These are phyloP conservation scores for Pontederia paniculata DNA, from an alignment of 176 grass and related monocot genomes.

Conservation along the genomic window DNA sequence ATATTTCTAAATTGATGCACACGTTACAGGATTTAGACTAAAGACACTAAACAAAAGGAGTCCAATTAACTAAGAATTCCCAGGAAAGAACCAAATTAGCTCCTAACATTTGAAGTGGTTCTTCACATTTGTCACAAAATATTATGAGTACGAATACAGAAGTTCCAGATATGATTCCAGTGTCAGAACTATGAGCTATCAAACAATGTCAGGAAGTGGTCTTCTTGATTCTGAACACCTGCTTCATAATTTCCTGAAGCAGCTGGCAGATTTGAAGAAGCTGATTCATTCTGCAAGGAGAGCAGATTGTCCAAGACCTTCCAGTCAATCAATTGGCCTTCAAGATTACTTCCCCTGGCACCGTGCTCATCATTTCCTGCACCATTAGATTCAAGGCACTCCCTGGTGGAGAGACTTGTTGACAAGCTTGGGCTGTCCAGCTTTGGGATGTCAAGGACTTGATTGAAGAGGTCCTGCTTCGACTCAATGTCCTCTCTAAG, in stretches of 20 bases:
- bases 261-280: constrained; percentile 10
- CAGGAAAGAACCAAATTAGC: too few species aligned
- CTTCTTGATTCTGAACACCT: constrained; percentile 10
- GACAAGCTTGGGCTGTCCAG: constrained; percentile 38
- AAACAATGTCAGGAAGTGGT: constrained; percentile 19
- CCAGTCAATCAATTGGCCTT: constrained; percentile 37
- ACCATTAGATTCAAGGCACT: constrained; percentile 12
- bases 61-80: too few species aligned
- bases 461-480: constrained; percentile 31
- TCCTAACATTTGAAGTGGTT: too few species aligned
- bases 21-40: too few species aligned
- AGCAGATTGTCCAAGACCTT: constrained; percentile 58
- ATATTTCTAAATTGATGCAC: too few species aligned
- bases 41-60: too few species aligned
- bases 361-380: constrained; percentile 12
- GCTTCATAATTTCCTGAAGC: constrained; percentile 3
- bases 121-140: too few species aligned
- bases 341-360: background rate
- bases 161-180: too few species aligned
- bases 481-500: constrained; percentile 12
- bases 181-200: constrained; percentile 9
- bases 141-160: too few species aligned
- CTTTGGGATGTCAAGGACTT: constrained; percentile 29
- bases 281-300: constrained; percentile 29
- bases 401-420: constrained; percentile 9